Percentiles rank a stretch among this genome's conserved stretches.
Evolutionary conservation across 73 alveolate species (phyloP).

Genomic region (Paramecium biaurelia): DNA sequence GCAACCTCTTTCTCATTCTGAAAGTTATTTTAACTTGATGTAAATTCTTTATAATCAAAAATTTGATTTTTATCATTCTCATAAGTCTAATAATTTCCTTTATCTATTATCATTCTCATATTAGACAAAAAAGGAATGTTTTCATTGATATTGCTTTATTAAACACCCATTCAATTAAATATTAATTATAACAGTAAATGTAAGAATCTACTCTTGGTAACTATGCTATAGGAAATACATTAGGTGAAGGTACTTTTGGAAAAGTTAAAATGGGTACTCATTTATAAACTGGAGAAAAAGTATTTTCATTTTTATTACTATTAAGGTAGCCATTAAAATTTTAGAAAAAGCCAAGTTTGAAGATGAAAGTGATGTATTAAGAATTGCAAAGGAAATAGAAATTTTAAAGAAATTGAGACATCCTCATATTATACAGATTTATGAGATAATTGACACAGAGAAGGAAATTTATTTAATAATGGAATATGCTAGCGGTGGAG

Average conservation of each 20-base stretch:
- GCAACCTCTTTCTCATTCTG: neutral
- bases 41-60: neutral
- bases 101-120: neutral
- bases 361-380: conserved; percentile 81
- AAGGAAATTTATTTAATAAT: conserved; percentile 60
- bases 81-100: neutral
- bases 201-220: conserved; percentile 21
- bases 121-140: neutral
- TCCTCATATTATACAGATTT: conserved; percentile 82
- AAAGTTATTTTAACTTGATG: neutral
- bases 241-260: conserved; percentile 63
- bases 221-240: neutral
- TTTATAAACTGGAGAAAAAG: conserved; percentile 46
- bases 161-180: neutral
- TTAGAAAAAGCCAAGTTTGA: conserved; percentile 80
- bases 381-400: conserved; percentile 84
- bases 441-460: conserved; percentile 72
- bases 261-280: conserved; percentile 60
- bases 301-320: neutral
- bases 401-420: conserved; percentile 79
- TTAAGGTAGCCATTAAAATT: conserved; percentile 82
- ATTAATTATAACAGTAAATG: neutral
- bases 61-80: neutral
- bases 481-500: conserved; percentile 74
- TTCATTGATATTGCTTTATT: neutral